Base-by-base conservation (phyloP, 805 yeast genomes). In the Candida verbasci region DNA sequence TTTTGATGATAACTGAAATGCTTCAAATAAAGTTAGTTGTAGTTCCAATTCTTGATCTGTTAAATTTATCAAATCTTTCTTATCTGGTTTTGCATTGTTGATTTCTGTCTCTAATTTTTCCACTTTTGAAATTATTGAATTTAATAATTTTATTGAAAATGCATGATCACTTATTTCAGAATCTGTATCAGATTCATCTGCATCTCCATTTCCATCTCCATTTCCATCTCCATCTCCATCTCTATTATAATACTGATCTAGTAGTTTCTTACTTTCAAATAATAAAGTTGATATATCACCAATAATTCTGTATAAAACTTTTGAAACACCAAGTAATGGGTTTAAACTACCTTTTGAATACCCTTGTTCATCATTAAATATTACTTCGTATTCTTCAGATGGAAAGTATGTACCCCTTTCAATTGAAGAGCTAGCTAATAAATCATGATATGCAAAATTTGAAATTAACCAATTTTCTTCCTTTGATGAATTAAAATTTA, bases 381-480 rank as follows among this genome's bases (percentile, higher is more conserved):
- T 66, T 16, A 63, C 56, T 27, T 78, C 75, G 55, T 84, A 84
- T 30, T 78, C 80, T 15, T 68, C 64, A 16, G 76, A 60, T 0
- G 81, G 72, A 53, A 86, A 83, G 46, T 81, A 80, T 1, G 86
- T 72, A 1, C 82, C 81, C 29, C 85, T 60, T 26, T 77, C 75
- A 37, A 72, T 65, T 1, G 74, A 68, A 9, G 82, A 73, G 31
- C 80, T 72, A 1, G 89, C 76, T 44, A 82, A 65, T 22, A 86
- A 71, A 52, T 85, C 94, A 54, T 85, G 93, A 52, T 85, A 86
- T 1, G 87, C 86, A 58, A 82, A 86, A 56, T 80, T 84, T 7
- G 86, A 76, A 15, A 82, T 75, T 35, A 85, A 63, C 82, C 89
- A 85, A 43, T 80, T 77, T 44, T 79, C 76, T 44, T 77, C 80